A percentile compares a stretch with the other conserved stretches of the same genome.
These are phyloP conservation scores for Phialophora verrucosa DNA, from an alignment of 2,329 filamentous ascomycete species.

Conservation along the genomic window DNA sequence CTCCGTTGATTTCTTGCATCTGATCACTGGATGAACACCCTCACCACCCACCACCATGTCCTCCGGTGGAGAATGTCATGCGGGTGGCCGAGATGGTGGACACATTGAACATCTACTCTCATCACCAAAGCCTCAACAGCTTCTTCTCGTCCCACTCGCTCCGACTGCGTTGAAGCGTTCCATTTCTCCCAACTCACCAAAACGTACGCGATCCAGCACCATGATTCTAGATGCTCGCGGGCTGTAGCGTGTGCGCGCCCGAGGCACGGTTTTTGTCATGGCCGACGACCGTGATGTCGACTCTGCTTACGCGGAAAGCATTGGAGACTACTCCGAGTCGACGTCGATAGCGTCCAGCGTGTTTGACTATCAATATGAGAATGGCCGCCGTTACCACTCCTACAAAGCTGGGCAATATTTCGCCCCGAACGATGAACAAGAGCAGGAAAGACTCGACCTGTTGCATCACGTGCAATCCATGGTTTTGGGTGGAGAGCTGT, in stretches of 20 bases:
- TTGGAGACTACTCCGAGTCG: slow-evolving; percentile 25
- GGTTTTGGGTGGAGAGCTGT: slow-evolving; percentile 36
- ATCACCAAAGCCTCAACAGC: background rate
- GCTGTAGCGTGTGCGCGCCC: background rate
- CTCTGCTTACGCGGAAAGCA: slow-evolving; percentile 33
- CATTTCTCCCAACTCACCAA: background rate
- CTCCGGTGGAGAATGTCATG: background rate
- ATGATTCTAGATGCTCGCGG: background rate
- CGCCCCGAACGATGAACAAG: slow-evolving; percentile 45
- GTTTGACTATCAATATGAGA: slow-evolving; percentile 46
- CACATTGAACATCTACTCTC: background rate
- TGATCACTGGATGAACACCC: background rate
- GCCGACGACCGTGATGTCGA: slow-evolving; percentile 26
- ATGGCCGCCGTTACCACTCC: slow-evolving; percentile 39
- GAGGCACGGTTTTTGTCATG: slow-evolving; percentile 9
- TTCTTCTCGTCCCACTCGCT: background rate
- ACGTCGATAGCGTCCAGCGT: slow-evolving; percentile 42
- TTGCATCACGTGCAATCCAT: slow-evolving; percentile 51
- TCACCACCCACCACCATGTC: background rate
- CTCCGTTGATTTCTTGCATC: background rate
- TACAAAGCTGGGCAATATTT: slow-evolving; percentile 39
- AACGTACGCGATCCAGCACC: background rate
- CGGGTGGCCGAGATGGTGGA: background rate
- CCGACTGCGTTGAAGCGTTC: too few species aligned
- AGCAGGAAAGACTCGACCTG: slow-evolving; percentile 46